Evolutionary conservation across 495 filamentous ascomycete genomes (phyloP).

Genomic region (Xylaria telfairii): DNA sequence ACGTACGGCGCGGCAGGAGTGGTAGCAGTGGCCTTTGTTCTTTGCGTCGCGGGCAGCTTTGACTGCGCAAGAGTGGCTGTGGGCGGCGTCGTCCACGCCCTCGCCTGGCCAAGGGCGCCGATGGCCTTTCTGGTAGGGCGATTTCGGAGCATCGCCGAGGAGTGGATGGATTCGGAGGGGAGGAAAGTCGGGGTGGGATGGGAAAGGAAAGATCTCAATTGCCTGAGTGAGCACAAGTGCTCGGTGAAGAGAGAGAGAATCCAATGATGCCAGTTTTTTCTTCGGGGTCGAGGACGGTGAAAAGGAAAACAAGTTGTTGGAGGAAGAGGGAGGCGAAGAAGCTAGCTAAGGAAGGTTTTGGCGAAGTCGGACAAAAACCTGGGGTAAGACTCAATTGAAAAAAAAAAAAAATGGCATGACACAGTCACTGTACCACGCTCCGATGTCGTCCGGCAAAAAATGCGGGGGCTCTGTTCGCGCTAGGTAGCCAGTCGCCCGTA

Average conservation of each 20-base stretch:
- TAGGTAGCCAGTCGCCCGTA: not conserved
- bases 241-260: conserved; percentile 9
- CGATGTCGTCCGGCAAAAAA: conserved; percentile 1
- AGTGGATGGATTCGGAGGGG: conserved; percentile 8
- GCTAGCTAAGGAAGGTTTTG: conserved; percentile 4
- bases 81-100: conserved; percentile 7
- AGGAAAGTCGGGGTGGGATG: conserved; percentile 7
- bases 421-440: conserved; percentile 6
- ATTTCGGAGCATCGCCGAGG: conserved; percentile 2
- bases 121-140: conserved; percentile 5
- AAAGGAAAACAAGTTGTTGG: conserved; percentile 3
- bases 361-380: conserved; percentile 1
- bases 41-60: conserved; percentile 7
- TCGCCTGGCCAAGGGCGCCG: conserved; percentile 8
- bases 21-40: conserved; percentile 8
- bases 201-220: conserved; percentile 8
- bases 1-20: conserved; percentile 1
- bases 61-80: conserved; percentile 9
- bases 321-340: conserved; percentile 6
- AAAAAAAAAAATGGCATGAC: not conserved
- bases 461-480: not conserved
- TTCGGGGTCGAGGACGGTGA: conserved; percentile 6
- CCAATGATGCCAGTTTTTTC: not conserved
- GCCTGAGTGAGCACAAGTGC: conserved; percentile 3
- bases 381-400: not conserved